A percentile compares a stretch with the other conserved stretches of the same genome.
These are phyloP conservation scores for Lecanosticta acicola DNA, from an alignment of 2,329 filamentous ascomycete genomes.

Conservation along the genomic window DNA sequence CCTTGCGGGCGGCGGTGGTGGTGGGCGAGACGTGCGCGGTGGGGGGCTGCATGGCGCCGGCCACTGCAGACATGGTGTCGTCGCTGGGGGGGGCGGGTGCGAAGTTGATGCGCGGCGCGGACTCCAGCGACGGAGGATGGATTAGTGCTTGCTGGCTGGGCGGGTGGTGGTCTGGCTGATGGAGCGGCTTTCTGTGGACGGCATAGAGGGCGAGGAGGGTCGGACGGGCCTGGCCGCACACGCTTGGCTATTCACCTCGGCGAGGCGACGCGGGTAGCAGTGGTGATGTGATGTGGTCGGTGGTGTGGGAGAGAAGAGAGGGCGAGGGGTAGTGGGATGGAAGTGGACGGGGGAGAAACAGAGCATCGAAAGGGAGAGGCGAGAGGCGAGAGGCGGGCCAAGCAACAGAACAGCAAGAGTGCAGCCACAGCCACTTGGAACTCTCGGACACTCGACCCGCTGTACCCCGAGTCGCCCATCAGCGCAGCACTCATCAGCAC, in stretches of 20 bases:
- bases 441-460: too few relatives aligned
- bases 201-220: not conserved
- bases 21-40: slow-evolving; percentile 56
- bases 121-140: slow-evolving; percentile 21
- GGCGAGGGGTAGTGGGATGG: not conserved
- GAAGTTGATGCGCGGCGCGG: slow-evolving; percentile 12
- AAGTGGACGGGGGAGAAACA: too few relatives aligned
- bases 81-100: slow-evolving; percentile 9
- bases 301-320: not conserved
- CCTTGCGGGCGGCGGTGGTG: slow-evolving; percentile 37
- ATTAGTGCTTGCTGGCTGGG: slow-evolving; percentile 19
- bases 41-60: slow-evolving; percentile 51
- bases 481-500: too few relatives aligned
- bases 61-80: slow-evolving; percentile 53
- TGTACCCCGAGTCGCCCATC: too few relatives aligned
- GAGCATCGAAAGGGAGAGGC: too few relatives aligned
- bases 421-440: too few relatives aligned
- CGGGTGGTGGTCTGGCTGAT: not conserved
- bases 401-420: too few relatives aligned
- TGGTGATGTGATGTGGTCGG: not conserved
- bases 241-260: not conserved
- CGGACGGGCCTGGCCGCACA: not conserved
- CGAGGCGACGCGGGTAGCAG: not conserved
- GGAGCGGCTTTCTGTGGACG: not conserved
- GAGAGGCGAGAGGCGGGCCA: too few relatives aligned